Base-by-base conservation (phyloP, 2,329 filamentous ascomycete genomes). In the Ceratocystis lukuohia region DNA sequence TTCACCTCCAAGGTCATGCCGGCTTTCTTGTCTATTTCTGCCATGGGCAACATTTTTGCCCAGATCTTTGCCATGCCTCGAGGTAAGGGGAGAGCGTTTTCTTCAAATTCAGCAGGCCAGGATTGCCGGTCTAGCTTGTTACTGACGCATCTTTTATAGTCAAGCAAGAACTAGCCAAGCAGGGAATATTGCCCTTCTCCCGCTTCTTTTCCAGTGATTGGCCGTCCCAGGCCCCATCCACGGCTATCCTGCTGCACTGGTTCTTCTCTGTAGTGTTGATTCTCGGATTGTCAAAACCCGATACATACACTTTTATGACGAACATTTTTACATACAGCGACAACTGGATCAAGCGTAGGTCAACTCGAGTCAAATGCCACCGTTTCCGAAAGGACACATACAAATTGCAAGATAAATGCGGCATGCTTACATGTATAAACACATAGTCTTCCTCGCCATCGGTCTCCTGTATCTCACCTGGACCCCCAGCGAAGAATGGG, bases 181-280 rank as follows among this genome's bases (percentile, higher is more conserved):
- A 90, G 71, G 86, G 86, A 0, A 76, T 89, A 4, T 71, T 89
- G 15, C 87, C 87, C 0, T 87, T 80, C 65, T 84, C 83, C 68
- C 78, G 79, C 1, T 82, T 89, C 72, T 89, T 84, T 83, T 86
- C 86, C 0, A 88, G 84, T 2, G 86, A 85, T 71, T 83, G 81
- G 74, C 87, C 87, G 0, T 87, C 85, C 69, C 87, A 86, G 8
- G 66, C 66, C 17, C 66, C 66, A 28, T 57, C 66, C 12, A 65
- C 62, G 1, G 53, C 66, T 33, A 67, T 67, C 46, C 22, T 67
- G 20, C 30, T 67, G 17, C 66, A 67, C 57, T 67, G 66, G 66
- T 6, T 62, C 5, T 67, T 67, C 41, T 67, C 66, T 7, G 33
- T 67, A 4, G 48, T 57, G 12, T 62, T 67, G 28, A 65, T 67